Evolutionary conservation across 192 early-diverging fungal genomes (phyloP).

Genomic region (Podila clonocystis): DNA sequence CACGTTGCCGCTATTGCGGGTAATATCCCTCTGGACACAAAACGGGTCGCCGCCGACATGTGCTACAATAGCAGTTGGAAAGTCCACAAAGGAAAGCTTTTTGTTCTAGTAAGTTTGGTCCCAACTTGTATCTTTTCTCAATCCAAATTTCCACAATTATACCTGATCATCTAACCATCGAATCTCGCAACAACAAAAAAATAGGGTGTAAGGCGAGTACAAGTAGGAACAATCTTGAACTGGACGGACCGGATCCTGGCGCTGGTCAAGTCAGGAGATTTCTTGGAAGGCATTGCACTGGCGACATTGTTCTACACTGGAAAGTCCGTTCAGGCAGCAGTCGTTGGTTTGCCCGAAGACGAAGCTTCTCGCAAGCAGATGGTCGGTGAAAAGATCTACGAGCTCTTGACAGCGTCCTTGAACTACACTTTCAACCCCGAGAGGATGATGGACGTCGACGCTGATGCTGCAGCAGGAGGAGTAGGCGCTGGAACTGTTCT

Average conservation of each 20-base stretch:
- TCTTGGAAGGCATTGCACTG: slow-evolving; percentile 64
- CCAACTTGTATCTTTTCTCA: not conserved
- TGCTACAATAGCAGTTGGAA: slow-evolving; percentile 64
- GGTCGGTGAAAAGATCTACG: slow-evolving; percentile 65
- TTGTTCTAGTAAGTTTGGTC: slow-evolving; percentile 59
- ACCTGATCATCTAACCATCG: too few species aligned
- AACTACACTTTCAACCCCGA: slow-evolving; percentile 66
- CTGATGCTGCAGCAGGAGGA: slow-evolving; percentile 48
- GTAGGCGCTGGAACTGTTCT: slow-evolving; percentile 53
- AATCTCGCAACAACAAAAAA: not conserved
- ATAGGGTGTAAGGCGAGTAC: slow-evolving; percentile 64
- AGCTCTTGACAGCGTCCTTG: slow-evolving; percentile 59
- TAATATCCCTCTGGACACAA: slow-evolving; percentile 14
- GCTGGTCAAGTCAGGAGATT: slow-evolving; percentile 64
- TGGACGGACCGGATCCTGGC: slow-evolving; percentile 69
- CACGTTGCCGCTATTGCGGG: slow-evolving; percentile 10
- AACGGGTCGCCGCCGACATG: slow-evolving; percentile 47
- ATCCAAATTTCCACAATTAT: not conserved
- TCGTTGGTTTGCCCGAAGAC: slow-evolving; percentile 67
- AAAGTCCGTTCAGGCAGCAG: slow-evolving; percentile 61
- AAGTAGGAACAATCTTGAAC: slow-evolving; percentile 62
- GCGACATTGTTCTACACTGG: slow-evolving; percentile 68
- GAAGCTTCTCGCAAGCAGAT: slow-evolving; percentile 60
- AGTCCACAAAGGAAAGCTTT: slow-evolving; percentile 66
- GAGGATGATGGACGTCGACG: slow-evolving; percentile 53